These are phyloP conservation scores for Brassica napus DNA, from an alignment of 345 rosid species.

Conservation along the genomic window DNA sequence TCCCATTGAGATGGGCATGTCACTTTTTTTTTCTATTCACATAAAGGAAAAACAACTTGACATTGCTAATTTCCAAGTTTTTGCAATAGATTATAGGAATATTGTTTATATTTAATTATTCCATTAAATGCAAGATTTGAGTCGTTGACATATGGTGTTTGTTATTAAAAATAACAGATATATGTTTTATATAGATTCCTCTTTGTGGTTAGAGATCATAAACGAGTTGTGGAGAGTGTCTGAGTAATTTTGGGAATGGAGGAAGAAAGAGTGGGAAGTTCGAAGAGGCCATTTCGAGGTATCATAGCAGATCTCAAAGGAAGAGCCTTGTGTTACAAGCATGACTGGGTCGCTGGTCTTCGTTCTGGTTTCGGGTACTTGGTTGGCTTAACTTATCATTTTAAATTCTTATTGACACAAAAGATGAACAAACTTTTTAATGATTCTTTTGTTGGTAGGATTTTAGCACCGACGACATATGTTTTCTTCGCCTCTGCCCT, in stretches of 20 bases:
- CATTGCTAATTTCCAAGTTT: constrained; percentile 1
- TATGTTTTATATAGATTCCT: constrained; percentile 8
- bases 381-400: neutral
- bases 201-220: constrained; percentile 3
- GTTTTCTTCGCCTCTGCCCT: constrained; percentile 83
- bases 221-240: neutral
- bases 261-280: constrained; percentile 41
- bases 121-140: neutral
- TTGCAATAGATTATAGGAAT: neutral
- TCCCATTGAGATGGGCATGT: constrained; percentile 20
- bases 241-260: constrained; percentile 28
- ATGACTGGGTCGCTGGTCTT: constrained; percentile 64
- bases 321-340: constrained; percentile 63
- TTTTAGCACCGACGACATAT: constrained; percentile 78
- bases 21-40: constrained; percentile 7
- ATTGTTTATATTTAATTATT: neutral
- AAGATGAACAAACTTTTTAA: neutral
- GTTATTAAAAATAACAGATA: neutral
- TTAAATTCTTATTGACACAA: neutral
- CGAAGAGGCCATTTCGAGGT: constrained; percentile 56
- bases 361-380: constrained; percentile 56
- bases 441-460: constrained; percentile 39
- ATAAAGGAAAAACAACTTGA: constrained; percentile 8
- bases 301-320: constrained; percentile 56
- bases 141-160: neutral